These are phyloP conservation scores for Magnusiomyces tetraspermus DNA, from an alignment of 1,139 yeast species.

Conservation along the genomic window DNA sequence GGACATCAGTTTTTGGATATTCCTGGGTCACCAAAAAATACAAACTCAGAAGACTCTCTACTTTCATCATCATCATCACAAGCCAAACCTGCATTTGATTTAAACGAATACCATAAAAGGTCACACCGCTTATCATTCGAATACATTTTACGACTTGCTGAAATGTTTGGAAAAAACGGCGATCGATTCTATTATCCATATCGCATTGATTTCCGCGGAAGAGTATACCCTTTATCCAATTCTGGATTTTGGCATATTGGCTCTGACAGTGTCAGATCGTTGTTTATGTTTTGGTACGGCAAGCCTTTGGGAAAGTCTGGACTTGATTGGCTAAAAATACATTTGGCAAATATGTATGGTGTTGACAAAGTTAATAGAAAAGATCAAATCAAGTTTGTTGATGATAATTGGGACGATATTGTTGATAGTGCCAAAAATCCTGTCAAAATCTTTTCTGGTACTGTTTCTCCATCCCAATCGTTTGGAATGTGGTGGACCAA, in stretches of 20 bases:
- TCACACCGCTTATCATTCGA: slow-evolving; percentile 36
- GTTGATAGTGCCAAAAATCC: slow-evolving; percentile 47
- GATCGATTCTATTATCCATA: slow-evolving; percentile 81
- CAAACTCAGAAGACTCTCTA: not conserved
- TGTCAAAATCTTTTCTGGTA: slow-evolving; percentile 21
- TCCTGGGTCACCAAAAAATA: slow-evolving; percentile 36
- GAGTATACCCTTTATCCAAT: slow-evolving; percentile 71
- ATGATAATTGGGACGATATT: slow-evolving; percentile 42
- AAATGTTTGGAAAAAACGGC: slow-evolving; percentile 46
- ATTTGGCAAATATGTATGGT: slow-evolving; percentile 59
- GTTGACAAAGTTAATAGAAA: slow-evolving; percentile 48
- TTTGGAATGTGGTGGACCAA: slow-evolving; percentile 45
- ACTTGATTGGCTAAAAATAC: slow-evolving; percentile 55
- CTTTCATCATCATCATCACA: no score
- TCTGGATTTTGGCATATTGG: slow-evolving; percentile 52
- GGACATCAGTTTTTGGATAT: slow-evolving; percentile 65
- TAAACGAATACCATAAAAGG: slow-evolving; percentile 48
- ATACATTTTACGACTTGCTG: slow-evolving; percentile 69
- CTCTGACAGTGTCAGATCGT: slow-evolving; percentile 52
- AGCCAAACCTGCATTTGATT: slow-evolving; percentile 51
- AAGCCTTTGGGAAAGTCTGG: slow-evolving; percentile 48
- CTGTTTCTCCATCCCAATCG: slow-evolving; percentile 18
- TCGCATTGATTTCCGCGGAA: slow-evolving; percentile 70
- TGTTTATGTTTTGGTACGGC: slow-evolving; percentile 59
- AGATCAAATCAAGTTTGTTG: slow-evolving; percentile 46